A percentile compares a stretch with the other conserved stretches of the same genome.
Evolutionary conservation across 192 early-diverging fungal species (phyloP).

Genomic region (Coemansia aciculifera): DNA sequence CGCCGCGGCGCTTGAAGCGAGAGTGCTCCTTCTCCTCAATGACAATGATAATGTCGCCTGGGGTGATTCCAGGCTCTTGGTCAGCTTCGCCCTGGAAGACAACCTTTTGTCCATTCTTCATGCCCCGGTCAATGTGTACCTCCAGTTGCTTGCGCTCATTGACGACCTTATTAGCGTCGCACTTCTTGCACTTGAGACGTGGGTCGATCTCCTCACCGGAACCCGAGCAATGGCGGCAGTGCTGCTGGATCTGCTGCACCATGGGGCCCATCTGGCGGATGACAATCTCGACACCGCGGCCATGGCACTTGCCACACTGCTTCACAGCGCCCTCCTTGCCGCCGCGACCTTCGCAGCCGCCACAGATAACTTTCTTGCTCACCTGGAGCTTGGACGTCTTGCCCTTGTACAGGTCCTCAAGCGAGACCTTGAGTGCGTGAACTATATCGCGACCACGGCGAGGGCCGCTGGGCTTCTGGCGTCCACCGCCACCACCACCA

Average conservation of each 20-base stretch:
- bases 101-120: slow-evolving; percentile 95
- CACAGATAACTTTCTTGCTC: slow-evolving; percentile 90
- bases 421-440: slow-evolving; percentile 76
- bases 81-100: slow-evolving; percentile 95
- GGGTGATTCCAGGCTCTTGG: slow-evolving; percentile 88
- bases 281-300: slow-evolving; percentile 86
- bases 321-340: slow-evolving; percentile 92
- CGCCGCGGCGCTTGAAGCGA: slow-evolving; percentile 90
- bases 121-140: slow-evolving; percentile 97
- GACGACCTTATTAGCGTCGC: slow-evolving; percentile 85
- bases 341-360: slow-evolving; percentile 90
- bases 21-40: slow-evolving; percentile 93
- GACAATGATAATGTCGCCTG: slow-evolving; percentile 98
- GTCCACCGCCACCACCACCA: slow-evolving; percentile 80
- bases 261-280: slow-evolving; percentile 98
- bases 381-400: slow-evolving; percentile 93
- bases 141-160: slow-evolving; percentile 95
- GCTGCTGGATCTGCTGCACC: slow-evolving; percentile 99
- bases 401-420: slow-evolving; percentile 95
- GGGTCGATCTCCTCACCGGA: slow-evolving; percentile 88
- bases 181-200: slow-evolving; percentile 88
- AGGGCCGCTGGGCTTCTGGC: slow-evolving; percentile 72
- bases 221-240: slow-evolving; percentile 88
- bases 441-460: slow-evolving; percentile 92
- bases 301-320: slow-evolving; percentile 81